Base-by-base conservation (phyloP, 305 asterid species). In the Solanum hybrid region DNA sequence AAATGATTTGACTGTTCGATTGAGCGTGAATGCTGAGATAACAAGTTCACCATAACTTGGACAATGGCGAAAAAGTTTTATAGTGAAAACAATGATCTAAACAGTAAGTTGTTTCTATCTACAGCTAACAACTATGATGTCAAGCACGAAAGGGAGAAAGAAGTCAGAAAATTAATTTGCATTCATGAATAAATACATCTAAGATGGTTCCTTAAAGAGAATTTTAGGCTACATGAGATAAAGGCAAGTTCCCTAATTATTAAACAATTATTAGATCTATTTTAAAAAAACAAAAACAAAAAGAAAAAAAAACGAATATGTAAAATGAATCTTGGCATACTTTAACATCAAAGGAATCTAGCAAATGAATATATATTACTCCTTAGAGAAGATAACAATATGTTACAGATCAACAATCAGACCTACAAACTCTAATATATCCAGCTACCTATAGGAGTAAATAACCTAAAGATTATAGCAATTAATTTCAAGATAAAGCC, bases 341-440 rank as follows among this genome's bases (percentile, higher is more conserved):
- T 84, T 51, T 29, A 17, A 84, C 76, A 84, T 51, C 31, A 84
- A 84, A 81, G 31, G 75, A 84, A 51, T 84, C 88, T 84, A 84
- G 77, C 31, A 85, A 85, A 85, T 57, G 72, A 85, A 57, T 85
- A 85, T 39, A 57, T 31, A 51, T 6, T 57, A 85, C 41, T 57
- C 76, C 29, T 51, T 29, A 10, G 24, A 20, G 38, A 51, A 84
- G 76, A 84, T 20, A 84, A 51, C 88, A 57, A 57, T 4, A 85
- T 22, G 41, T 57, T 32, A 85, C n/a, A 6, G 88, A 84, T 84
- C 88, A 84, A 84, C 22, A 84, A 7, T 31, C 31, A 10, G 77
- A 51, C n/a, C 76, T 51, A 31, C 31, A 57, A 85, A 57, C 77
- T 85, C 76, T 76, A 85, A 57, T 20, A 61, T 38, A 85, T 85